Conservation (phyloP, 2,329 filamentous ascomycete genomes). For the Monosporascus sp. region DNA sequence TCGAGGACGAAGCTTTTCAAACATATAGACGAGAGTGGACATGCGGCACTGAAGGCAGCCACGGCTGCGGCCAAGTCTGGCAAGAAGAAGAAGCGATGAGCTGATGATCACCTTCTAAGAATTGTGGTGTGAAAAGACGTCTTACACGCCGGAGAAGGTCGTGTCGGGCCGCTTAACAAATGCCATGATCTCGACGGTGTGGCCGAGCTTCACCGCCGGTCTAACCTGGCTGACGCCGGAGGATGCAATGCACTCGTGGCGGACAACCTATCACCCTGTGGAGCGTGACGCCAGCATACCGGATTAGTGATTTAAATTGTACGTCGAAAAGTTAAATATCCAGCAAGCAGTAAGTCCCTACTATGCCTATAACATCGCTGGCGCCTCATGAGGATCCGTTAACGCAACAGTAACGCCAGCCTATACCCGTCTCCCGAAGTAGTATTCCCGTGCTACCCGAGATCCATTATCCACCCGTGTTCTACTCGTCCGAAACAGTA, state of each 20-base stretch:
- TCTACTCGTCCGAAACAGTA: background rate
- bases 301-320: too few species aligned
- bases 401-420: background rate
- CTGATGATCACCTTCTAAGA: background rate
- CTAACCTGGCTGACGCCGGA: too few species aligned
- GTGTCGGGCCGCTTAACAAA: too few species aligned
- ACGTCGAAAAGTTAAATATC: background rate
- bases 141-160: too few species aligned
- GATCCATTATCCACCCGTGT: background rate
- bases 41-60: conserved; percentile 49
- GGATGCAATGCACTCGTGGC: too few species aligned
- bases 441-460: background rate
- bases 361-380: background rate
- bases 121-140: too few species aligned
- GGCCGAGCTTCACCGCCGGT: too few species aligned
- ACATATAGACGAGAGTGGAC: conserved; percentile 62
- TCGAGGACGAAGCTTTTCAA: conserved; percentile 69
- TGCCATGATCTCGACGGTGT: too few species aligned
- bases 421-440: background rate
- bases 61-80: conserved; percentile 15
- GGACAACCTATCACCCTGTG: too few species aligned
- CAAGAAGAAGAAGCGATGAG: conserved; percentile 35
- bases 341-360: background rate
- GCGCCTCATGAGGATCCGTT: background rate
- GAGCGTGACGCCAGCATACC: too few species aligned